Base-by-base conservation (phyloP, 2,329 filamentous ascomycete species). In the Aureobasidium subglaciale region DNA sequence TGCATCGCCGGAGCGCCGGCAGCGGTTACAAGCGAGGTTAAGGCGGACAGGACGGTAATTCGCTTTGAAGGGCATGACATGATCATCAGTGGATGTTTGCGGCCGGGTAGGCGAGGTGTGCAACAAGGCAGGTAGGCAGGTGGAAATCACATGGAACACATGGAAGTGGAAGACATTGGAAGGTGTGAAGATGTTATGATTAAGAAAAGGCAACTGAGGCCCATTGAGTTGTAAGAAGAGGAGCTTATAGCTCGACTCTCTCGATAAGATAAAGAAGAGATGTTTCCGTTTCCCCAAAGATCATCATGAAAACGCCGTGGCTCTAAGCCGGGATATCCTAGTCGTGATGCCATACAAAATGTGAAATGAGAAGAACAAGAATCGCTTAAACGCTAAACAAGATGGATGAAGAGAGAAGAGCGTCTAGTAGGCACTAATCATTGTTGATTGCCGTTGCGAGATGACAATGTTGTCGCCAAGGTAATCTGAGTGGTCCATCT, bases 371-470 rank as follows among this genome's bases (percentile, higher is more conserved):
- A 18, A 41, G 35, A 38, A 37, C 15, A 16, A 49, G 20, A 48
- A 48, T 38, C 53, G 53, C 53, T 56, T 15, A 16, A 49, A 35
- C 55, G 55, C 55, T 53, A 37, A 25, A 52, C 45, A 52, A 52
- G 37, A 53, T 45, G 20, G 42, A 57, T 5, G 35, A 46, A 32
- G 38, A 37, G 25, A 41, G 27, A 48, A 46, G 32, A 22, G 30
- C 41, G 46, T 42, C 52, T 42, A 57, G 48, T 57, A 57, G 25
- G 56, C 56, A 24, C 46, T 54, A 25, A 57, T 54, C 40, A 57
- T 57, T 38, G 56, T 32, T 52, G 34, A 38, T 30, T 42, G 38
- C 27, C 41, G 32, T 45, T 52, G 46, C 49, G 40, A 11, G 11
- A 52, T 30, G 29, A 57, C 32, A 25, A 57, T 43, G 48, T 45